Conservation (phyloP, 1,284 basidiomycete genomes). For the Veloboletus limbatus region DNA sequence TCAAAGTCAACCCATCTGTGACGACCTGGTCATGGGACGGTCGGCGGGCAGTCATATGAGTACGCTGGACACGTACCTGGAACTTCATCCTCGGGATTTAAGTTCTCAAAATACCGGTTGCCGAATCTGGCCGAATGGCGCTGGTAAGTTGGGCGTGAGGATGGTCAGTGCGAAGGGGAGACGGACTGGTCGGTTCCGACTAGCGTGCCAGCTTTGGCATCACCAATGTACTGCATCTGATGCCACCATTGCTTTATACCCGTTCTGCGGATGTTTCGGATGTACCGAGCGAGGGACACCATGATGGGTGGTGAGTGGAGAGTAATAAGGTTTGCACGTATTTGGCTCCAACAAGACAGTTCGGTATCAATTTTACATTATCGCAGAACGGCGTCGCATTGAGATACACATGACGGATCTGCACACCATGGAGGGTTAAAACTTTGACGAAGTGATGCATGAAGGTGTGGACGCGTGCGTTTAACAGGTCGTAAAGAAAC, state of each 20-base stretch:
- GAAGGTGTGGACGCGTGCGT: no score
- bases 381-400: no score
- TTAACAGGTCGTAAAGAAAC: no score
- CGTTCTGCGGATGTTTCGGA: constrained; percentile 70
- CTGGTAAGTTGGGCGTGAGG: background rate
- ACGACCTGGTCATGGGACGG: constrained; percentile 53
- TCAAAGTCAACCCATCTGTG: constrained; percentile 93
- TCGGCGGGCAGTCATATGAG: background rate
- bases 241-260: constrained; percentile 84
- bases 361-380: no score
- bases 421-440: no score
- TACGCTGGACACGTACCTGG: constrained; percentile 59
- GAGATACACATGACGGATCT: no score
- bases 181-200: constrained; percentile 82
- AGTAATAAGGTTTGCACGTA: constrained; percentile 22
- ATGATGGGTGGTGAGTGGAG: constrained; percentile 36
- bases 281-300: constrained; percentile 73
- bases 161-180: background rate
- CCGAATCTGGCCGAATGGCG: constrained; percentile 60
- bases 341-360: no score
- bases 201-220: constrained; percentile 80
- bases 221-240: constrained; percentile 86
- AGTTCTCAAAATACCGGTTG: constrained; percentile 90
- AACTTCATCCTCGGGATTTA: constrained; percentile 78
- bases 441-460: no score